Evolutionary conservation across 2,329 filamentous ascomycete species (phyloP), one percentile per base, ranked within the genome.

Genomic region (Ophiocordyceps camponoti-saundersi): DNA sequence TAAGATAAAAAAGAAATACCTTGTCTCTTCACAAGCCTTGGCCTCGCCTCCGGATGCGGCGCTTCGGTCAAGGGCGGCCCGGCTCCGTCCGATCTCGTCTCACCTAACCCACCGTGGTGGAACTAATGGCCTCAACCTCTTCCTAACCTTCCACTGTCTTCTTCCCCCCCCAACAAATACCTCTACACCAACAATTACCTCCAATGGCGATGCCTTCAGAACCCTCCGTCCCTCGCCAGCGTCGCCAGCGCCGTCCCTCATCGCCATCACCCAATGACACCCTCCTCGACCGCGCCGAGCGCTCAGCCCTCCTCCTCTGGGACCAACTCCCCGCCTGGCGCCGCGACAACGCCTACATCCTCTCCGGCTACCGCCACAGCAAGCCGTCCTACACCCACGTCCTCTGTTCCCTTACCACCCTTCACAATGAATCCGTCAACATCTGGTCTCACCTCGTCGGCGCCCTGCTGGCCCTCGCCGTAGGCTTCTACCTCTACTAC

Each of bases 361-460:
- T 56, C 44, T 57, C 63, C 3, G 73, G 74, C 49, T 79, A 79
- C 60, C 72, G 75, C 11, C 65, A 61, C 2, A 69, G 67, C 22
- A 68, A 65, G 53, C 61, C 67, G 57, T 74, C 70, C 46, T 73
- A 73, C 59, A 45, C 50, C 44, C 55, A 59, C 49, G 71, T 70
- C 23, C 54, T 74, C 44, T 53, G 55, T 43, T 75, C 70, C 45
- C 62, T 79, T 42, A 65, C 66, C 54, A 70, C 70, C 59, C 57
- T 78, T 49, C 75, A 79, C 66, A 79, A 79, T 58, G 75, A 79
- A 59, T 71, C 65, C 39, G 75, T 79, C 61, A 79, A 79, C 61
- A 77, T 79, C 58, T 79, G 74, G 73, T 70, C 75, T 13, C 75
- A 79, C 52, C 69, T 80, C 11, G 56, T 86, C 40, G 87, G 86